Evolutionary conservation across 305 asterid genomes (phyloP).

Genomic region (Caryopteris hybrid): DNA sequence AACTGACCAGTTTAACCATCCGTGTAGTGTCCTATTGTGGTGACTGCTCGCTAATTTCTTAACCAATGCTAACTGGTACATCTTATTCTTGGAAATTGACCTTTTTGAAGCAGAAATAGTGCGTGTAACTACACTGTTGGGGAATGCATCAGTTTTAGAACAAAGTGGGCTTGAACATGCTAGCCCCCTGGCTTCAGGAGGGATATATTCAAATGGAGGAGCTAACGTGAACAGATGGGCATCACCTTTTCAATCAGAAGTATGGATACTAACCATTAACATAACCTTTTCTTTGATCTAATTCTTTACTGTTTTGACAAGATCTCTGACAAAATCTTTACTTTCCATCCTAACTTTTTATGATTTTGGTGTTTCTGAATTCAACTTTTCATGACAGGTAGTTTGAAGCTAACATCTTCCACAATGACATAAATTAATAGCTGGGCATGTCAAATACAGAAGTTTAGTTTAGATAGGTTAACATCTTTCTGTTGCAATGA

Average conservation of each 20-base stretch:
- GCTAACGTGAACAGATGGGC: slow-evolving; percentile 99
- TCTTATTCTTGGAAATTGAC: slow-evolving; percentile 99
- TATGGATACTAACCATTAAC: slow-evolving; percentile 99
- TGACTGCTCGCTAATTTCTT: slow-evolving; percentile 75
- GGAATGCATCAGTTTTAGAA: slow-evolving; percentile 99
- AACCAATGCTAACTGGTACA: slow-evolving; percentile 97
- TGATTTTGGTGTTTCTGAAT: slow-evolving; percentile 27
- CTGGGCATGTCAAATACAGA: slow-evolving; percentile 23
- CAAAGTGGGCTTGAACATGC: slow-evolving; percentile 99
- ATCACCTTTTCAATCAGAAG: slow-evolving; percentile 99
- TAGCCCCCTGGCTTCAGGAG: slow-evolving; percentile 99
- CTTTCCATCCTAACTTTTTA: slow-evolving; percentile 37
- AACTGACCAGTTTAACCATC: slow-evolving; percentile 60
- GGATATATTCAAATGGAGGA: slow-evolving; percentile 96
- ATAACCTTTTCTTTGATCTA: slow-evolving; percentile 75
- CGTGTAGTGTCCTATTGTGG: slow-evolving; percentile 77
- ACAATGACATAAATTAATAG: slow-evolving; percentile 35
- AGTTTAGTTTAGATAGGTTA: slow-evolving; percentile 18
- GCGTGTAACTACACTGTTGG: slow-evolving; percentile 96
- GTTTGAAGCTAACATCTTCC: slow-evolving; percentile 57
- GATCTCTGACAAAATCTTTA: slow-evolving; percentile 33
- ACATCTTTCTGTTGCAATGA: slow-evolving; percentile 10
- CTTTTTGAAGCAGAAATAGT: slow-evolving; percentile 98
- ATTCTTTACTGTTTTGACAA: slow-evolving; percentile 58
- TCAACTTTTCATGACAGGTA: slow-evolving; percentile 47